Evolutionary conservation across 2,329 filamentous ascomycete species (phyloP).

Genomic region (Ceratocystis papillata): DNA sequence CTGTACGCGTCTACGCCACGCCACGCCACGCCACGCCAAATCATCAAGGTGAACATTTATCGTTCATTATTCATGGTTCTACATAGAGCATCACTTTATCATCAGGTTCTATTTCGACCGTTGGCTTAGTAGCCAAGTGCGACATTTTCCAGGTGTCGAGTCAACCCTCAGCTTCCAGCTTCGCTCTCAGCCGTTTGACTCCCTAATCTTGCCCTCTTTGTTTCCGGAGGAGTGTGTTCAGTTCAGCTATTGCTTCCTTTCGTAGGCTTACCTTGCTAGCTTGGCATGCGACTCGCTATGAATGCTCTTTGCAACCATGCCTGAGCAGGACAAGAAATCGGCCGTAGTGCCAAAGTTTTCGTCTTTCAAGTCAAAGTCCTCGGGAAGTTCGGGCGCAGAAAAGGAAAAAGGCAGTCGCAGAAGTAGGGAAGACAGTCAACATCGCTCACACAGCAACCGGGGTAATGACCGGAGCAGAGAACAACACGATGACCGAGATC

Average conservation of each 20-base stretch:
- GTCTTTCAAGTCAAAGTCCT: conserved; percentile 48
- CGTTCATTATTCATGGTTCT: too few relatives aligned
- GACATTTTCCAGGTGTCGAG: too few relatives aligned
- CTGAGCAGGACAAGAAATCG: conserved; percentile 28
- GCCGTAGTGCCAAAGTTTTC: conserved; percentile 55
- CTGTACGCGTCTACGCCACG: too few relatives aligned
- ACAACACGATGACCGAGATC: conserved; percentile 14
- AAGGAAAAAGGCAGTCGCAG: background rate
- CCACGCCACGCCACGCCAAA: too few relatives aligned
- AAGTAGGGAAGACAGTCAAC: background rate
- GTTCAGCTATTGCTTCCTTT: background rate
- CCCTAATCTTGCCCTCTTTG: background rate
- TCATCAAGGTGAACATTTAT: too few relatives aligned
- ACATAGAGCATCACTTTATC: too few relatives aligned
- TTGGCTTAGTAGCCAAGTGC: too few relatives aligned
- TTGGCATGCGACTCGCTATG: background rate
- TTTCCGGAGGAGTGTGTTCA: background rate
- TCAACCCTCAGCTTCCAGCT: too few relatives aligned
- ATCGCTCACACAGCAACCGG: background rate
- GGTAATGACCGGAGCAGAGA: conserved; percentile 20
- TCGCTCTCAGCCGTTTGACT: background rate
- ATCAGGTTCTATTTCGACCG: too few relatives aligned
- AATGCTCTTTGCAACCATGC: conserved; percentile 26
- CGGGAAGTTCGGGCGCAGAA: background rate
- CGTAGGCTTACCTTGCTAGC: background rate